Evolutionary conservation across 129 eudicot species (phyloP).

Genomic region (Flaveria linearis): DNA sequence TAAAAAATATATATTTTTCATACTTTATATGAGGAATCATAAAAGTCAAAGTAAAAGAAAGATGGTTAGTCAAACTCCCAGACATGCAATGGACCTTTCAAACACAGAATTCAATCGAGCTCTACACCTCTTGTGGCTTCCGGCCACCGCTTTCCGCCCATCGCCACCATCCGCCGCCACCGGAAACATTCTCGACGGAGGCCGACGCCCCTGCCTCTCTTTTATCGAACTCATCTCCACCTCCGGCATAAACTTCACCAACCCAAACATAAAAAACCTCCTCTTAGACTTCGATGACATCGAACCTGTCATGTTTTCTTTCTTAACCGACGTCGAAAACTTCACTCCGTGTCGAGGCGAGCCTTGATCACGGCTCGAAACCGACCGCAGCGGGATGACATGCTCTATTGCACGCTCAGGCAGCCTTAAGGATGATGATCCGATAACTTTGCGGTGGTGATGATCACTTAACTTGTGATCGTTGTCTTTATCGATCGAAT

Average conservation of each 20-base stretch:
- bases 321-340: slow-evolving; percentile 35
- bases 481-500: background rate
- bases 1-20: background rate
- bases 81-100: slow-evolving; percentile 58
- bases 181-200: slow-evolving; percentile 38
- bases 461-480: background rate
- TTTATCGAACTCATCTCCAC: slow-evolving; percentile 61
- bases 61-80: slow-evolving; percentile 21
- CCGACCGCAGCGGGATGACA: slow-evolving; percentile 27
- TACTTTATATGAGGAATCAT: background rate
- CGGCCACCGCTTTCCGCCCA: slow-evolving; percentile 22
- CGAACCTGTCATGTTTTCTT: slow-evolving; percentile 45
- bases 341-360: slow-evolving; percentile 8
- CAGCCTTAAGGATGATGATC: slow-evolving; percentile 35
- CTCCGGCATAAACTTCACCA: slow-evolving; percentile 47
- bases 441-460: background rate
- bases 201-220: slow-evolving; percentile 55
- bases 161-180: slow-evolving; percentile 27
- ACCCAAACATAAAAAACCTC: slow-evolving; percentile 66
- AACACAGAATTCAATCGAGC: slow-evolving; percentile 44
- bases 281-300: slow-evolving; percentile 56
- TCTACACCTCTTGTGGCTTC: slow-evolving; percentile 30
- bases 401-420: background rate
- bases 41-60: slow-evolving; percentile 18
- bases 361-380: slow-evolving; percentile 25